Evolutionary conservation across 2,329 filamentous ascomycete genomes (phyloP).

Genomic region (Penicillium sp.): DNA sequence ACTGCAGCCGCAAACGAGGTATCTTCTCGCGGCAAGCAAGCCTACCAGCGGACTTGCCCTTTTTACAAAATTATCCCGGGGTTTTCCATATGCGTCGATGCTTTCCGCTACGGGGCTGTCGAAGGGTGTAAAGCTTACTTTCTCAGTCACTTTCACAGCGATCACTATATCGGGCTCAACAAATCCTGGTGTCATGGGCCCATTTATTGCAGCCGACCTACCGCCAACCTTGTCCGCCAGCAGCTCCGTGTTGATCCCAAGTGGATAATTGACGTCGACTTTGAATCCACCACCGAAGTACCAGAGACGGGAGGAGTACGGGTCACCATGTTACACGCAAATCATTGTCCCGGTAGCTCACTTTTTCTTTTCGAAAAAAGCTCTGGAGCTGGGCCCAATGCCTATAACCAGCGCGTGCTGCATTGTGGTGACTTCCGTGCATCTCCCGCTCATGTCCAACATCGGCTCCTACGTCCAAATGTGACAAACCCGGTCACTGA

Average conservation of each 20-base stretch:
- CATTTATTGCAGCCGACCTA: constrained; percentile 94
- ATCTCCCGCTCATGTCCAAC: constrained; percentile 76
- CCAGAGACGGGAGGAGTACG: constrained; percentile 77
- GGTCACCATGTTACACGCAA: constrained; percentile 93
- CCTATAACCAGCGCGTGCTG: constrained; percentile 71
- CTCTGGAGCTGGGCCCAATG: constrained; percentile 57
- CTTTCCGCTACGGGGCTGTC: constrained; percentile 91
- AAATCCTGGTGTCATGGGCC: constrained; percentile 87
- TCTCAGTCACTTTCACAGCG: constrained; percentile 94
- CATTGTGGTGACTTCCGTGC: constrained; percentile 97
- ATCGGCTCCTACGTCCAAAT: constrained; percentile 77
- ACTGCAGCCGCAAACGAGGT: constrained; percentile 76
- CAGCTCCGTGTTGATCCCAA: constrained; percentile 82
- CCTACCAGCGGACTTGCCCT: constrained; percentile 86
- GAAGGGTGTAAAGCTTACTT: constrained; percentile 93
- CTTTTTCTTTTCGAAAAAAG: constrained; percentile 88
- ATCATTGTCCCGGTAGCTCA: constrained; percentile 94
- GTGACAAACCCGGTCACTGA: constrained; percentile 67
- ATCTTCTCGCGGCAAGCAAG: constrained; percentile 75
- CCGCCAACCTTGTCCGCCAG: constrained; percentile 80
- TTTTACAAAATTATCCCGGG: constrained; percentile 99
- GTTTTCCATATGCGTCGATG: constrained; percentile 89
- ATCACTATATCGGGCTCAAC: constrained; percentile 91
- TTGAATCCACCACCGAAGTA: constrained; percentile 74
- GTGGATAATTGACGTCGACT: constrained; percentile 81